These are phyloP conservation scores for Alternaria sp. DNA, from an alignment of 2,329 filamentous ascomycete genomes.

Conservation along the genomic window DNA sequence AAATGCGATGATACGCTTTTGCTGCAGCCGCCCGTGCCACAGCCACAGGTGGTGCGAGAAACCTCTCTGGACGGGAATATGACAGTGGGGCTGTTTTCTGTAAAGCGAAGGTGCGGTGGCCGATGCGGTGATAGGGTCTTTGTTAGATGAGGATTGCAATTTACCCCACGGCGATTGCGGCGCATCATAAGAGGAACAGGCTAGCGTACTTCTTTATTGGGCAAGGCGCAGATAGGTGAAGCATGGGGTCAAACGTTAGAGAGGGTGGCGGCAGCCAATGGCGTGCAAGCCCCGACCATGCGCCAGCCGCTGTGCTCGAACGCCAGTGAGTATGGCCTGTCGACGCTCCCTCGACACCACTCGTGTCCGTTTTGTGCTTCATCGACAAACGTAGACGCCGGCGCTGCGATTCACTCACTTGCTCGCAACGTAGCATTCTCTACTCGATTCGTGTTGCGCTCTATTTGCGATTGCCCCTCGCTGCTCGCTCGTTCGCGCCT, in stretches of 20 bases:
- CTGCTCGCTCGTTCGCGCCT: slow-evolving; percentile 32
- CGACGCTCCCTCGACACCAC: slow-evolving; percentile 35
- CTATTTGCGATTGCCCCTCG: slow-evolving; percentile 23
- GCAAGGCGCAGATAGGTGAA: slow-evolving; percentile 23
- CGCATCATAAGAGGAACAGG: slow-evolving; percentile 31
- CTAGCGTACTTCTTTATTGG: slow-evolving; percentile 33
- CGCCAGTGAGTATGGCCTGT: slow-evolving; percentile 17
- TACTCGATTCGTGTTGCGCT: slow-evolving; percentile 21
- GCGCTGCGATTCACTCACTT: slow-evolving; percentile 30
- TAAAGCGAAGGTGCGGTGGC: slow-evolving; percentile 7
- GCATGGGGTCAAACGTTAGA: slow-evolving; percentile 26
- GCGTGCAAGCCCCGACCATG: slow-evolving; percentile 18
- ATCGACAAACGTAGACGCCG: slow-evolving; percentile 40
- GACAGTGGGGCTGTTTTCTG: neutral
- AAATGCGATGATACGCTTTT: slow-evolving; percentile 11
- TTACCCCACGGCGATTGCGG: slow-evolving; percentile 27
- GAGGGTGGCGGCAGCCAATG: slow-evolving; percentile 25
- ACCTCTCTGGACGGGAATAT: neutral
- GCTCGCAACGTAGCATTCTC: slow-evolving; percentile 23
- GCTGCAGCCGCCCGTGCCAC: slow-evolving; percentile 34
- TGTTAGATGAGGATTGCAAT: slow-evolving; percentile 25
- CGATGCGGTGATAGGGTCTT: slow-evolving; percentile 11
- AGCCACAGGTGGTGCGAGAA: neutral
- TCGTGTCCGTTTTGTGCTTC: slow-evolving; percentile 29
- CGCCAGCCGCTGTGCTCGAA: slow-evolving; percentile 26